phyloP scores from a whole-genome alignment of 495 filamentous ascomycete genomes.

The Glarea lozoyensis region DNA sequence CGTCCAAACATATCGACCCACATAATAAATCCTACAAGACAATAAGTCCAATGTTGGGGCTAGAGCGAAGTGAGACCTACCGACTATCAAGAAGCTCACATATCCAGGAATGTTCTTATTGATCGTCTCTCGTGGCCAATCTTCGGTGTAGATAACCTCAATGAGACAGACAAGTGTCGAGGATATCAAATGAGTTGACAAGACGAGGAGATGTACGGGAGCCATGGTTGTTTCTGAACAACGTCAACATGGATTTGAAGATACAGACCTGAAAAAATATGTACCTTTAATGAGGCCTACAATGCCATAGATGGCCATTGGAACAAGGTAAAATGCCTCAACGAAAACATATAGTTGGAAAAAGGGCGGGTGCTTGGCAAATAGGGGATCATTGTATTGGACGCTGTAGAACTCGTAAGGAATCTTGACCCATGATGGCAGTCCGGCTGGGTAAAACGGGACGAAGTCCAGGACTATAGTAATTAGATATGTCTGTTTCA shows the following conservation, averaged over 20 bases:
- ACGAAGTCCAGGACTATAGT: neutral
- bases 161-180: neutral
- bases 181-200: neutral
- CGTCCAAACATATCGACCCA: neutral
- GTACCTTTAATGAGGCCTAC: neutral
- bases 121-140: neutral
- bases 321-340: neutral
- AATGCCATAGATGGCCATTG: neutral
- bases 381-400: neutral
- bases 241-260: neutral
- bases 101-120: neutral
- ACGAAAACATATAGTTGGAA: neutral
- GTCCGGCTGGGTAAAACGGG: neutral
- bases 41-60: neutral
- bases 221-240: neutral
- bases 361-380: neutral
- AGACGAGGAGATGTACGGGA: neutral
- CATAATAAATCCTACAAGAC: neutral
- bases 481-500: no score
- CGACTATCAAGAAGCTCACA: neutral
- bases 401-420: neutral
- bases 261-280: neutral
- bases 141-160: neutral
- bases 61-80: neutral
- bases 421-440: neutral